Percentiles rank a stretch among this genome's conserved stretches.
Conservation (phyloP, 805 yeast genomes). For the Yarrowia sp. region DNA sequence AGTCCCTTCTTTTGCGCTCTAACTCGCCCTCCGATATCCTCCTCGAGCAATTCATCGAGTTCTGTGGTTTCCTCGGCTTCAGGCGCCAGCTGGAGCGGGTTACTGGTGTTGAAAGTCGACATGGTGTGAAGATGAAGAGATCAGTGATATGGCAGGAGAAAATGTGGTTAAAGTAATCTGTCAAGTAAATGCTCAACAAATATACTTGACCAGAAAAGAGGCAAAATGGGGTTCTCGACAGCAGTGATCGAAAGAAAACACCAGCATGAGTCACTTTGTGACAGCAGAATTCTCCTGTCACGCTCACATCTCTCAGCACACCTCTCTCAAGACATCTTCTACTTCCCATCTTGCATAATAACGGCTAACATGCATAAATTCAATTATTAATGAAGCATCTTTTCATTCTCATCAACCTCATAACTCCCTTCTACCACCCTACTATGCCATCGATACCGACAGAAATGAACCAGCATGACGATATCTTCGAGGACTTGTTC, state of each 20-base stretch:
- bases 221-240: too few relatives aligned
- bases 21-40: constrained; percentile 44
- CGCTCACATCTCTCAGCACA: too few relatives aligned
- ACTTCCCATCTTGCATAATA: too few relatives aligned
- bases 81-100: constrained; percentile 32
- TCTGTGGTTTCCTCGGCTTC: constrained; percentile 40
- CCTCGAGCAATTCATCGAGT: constrained; percentile 43
- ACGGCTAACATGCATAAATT: not conserved
- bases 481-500: constrained; percentile 59
- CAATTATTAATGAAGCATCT: not conserved
- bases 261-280: too few relatives aligned
- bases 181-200: too few relatives aligned
- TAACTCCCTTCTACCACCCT: not conserved
- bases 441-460: constrained; percentile 15
- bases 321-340: too few relatives aligned
- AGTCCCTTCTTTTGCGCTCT: constrained; percentile 37
- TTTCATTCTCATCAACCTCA: not conserved
- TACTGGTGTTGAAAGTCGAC: constrained; percentile 23
- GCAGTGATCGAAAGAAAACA: too few relatives aligned
- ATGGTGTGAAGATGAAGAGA: constrained; percentile 4
- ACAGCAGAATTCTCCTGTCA: too few relatives aligned
- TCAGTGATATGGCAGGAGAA: not conserved
- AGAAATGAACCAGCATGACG: constrained; percentile 40
- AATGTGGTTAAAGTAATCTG: too few relatives aligned
- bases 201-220: too few relatives aligned